A percentile compares a stretch with the other conserved stretches of the same genome.
phyloP scores from a whole-genome alignment of 2,329 filamentous ascomycete genomes.

The Pseudogymnoascus sp. region DNA sequence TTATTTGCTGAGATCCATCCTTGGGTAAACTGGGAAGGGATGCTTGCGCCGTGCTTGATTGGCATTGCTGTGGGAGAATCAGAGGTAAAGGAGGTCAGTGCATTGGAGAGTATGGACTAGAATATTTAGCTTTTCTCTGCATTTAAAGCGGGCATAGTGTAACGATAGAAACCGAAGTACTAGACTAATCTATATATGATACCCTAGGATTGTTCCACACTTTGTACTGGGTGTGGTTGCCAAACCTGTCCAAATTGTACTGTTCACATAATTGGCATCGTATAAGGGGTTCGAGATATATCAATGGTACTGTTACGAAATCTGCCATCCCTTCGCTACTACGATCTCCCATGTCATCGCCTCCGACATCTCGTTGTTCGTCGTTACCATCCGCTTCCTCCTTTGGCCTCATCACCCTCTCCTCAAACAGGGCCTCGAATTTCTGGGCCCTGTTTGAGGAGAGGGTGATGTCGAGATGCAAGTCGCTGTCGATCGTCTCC shows the following conservation, averaged over 20 bases:
- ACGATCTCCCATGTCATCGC: too few relatives aligned
- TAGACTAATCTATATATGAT: constrained; percentile 10
- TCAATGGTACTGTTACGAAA: too few relatives aligned
- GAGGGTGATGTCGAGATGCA: too few relatives aligned
- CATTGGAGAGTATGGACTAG: constrained; percentile 56
- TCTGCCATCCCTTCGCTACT: neutral
- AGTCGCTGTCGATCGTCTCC: too few relatives aligned
- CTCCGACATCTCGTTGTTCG: too few relatives aligned
- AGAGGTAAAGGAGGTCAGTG: constrained; percentile 24
- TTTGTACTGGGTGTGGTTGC: neutral
- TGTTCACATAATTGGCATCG: neutral
- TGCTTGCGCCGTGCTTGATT: constrained; percentile 55
- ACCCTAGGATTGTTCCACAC: neutral
- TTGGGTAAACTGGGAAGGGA: constrained; percentile 66
- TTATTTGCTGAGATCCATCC: constrained; percentile 60
- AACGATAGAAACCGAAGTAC: neutral
- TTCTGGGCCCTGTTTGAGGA: too few relatives aligned
- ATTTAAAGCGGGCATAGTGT: constrained; percentile 2
- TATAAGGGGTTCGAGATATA: neutral
- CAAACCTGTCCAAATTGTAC: neutral
- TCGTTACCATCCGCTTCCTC: too few relatives aligned
- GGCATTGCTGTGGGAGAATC: constrained; percentile 49
- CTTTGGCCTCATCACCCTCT: too few relatives aligned
- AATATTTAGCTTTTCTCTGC: constrained; percentile 5
- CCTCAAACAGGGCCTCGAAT: too few relatives aligned